Base-by-base conservation (phyloP, 306 rosid genomes). In the Prunus mira region DNA sequence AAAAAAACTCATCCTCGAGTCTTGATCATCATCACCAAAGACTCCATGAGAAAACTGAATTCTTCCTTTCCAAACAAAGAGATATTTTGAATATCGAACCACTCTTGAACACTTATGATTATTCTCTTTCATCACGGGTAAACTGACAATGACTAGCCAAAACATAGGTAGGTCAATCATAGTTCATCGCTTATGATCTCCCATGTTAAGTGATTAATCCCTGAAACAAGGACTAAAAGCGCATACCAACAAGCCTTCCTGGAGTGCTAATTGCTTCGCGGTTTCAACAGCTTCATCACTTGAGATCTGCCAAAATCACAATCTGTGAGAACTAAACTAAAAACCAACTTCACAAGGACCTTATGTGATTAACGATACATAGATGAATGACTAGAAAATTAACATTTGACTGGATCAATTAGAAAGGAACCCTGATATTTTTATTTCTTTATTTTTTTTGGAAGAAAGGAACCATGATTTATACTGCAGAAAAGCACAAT, bases 191-290 rank as follows among this genome's bases (percentile, higher is more conserved):
- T 17, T 17, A n/a, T 55, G 4, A 55, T 55, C 60, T 55, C 60
- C 24, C 60, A 19, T 10, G 10, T n/a, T 3, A 55, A 20, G 25
- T 55, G 61, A 55, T 7, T 55, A 55, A 55, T n/a, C 61, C 27
- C 61, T 9, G 9, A n/a, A 55, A 55, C n/a, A 14, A 47, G 57
- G 57, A 68, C n/a, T 22, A 28, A 27, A 74, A 74, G 71, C 57
- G 80, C 96, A 75, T 80, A 95, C 98, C 96, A 95, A 78, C 88
- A 95, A 85, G 90, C 98, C 98, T 90, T 95, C 98, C 82, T 90
- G 95, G 41, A 95, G 88, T n/a, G 98, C 98, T 81, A 95, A 47
- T 86, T 95, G 95, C 86, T 89, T 95, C 46, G 98, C 93, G 52
- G 89, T 86, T 91, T 95, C 97, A 82, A 95, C 82, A 76, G 97